Evolutionary conservation across 108 stramenopile genomes (phyloP), one percentile per base, ranked within the genome.

Genomic region (Cyclotella distinguenda): DNA sequence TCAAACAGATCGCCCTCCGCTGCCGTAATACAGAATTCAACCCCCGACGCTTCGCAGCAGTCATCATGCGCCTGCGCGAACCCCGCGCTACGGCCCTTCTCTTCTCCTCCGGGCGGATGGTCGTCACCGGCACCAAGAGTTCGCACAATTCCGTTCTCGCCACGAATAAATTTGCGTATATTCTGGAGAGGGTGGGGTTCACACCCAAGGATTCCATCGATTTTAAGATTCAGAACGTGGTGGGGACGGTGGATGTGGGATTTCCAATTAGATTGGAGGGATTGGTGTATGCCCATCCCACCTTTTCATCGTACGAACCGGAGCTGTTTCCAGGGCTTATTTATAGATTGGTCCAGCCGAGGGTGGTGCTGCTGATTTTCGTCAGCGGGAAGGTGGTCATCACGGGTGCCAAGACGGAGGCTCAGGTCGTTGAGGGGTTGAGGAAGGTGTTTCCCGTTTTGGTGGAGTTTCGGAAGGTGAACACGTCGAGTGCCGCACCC

Each of bases 1-100:
- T 99, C 42, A 88, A 93, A 65, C 84, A 86, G 54, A 95, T 99
- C 40, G 96, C 97, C 33, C 79, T 93, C 31, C 88, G 90, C 43
- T 95, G 94, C 58, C 89, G 97, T 16, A 99, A 99, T 65, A 97
- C 97, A 18, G 99, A 99, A 80, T 99, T 97, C 85, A 99, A 98
- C 75, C 97, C 99, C 0, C 84, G 94, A 58, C 84, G 96, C 32
- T 98, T 97, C 62, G 80, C 95, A 2, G 97, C 96, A 26, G 93
- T 93, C 38, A 89, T 98, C 22, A 87, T 98, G 86, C 82, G 95
- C 12, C 72, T 98, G 21, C 84, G 91, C 12, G 95, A 98, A 64
- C 99, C 99, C 0, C 81, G 94, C 33, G 87, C 91, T 38, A 97
- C 99, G 22, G 97, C 96, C n/a, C 79, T 99, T 7, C 90, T 99